Percentiles rank a stretch among this genome's conserved stretches.
These are phyloP conservation scores for Lasiodiplodia citricola DNA, from an alignment of 2,329 filamentous ascomycete genomes.

Conservation along the genomic window DNA sequence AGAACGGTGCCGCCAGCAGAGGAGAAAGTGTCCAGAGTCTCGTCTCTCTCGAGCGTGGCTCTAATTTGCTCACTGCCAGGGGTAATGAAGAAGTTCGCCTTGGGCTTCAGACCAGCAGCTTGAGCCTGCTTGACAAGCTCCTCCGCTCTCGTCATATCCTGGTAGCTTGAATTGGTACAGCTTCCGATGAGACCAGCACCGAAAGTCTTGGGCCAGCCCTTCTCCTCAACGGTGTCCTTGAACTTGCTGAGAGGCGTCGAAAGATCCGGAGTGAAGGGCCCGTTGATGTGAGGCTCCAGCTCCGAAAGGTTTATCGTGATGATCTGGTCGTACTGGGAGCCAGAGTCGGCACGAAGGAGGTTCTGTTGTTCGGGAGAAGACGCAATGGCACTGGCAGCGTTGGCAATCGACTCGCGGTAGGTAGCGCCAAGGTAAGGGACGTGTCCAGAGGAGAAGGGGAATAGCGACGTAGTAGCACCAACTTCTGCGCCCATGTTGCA, in stretches of 20 bases:
- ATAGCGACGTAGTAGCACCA: constrained; percentile 92
- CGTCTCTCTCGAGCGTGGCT: constrained; percentile 87
- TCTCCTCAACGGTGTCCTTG: constrained; percentile 79
- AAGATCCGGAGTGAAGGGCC: constrained; percentile 93
- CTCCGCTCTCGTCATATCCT: constrained; percentile 97
- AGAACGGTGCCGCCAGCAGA: constrained; percentile 86
- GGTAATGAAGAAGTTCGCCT: constrained; percentile 92
- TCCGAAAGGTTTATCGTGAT: constrained; percentile 89
- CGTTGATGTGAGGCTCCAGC: constrained; percentile 95
- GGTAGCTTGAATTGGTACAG: constrained; percentile 98
- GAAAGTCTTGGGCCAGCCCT: constrained; percentile 89
- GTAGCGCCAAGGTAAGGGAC: constrained; percentile 86
- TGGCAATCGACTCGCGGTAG: constrained; percentile 73
- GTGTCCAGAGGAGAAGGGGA: constrained; percentile 88
- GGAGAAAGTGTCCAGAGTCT: constrained; percentile 83
- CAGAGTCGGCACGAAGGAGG: constrained; percentile 76
- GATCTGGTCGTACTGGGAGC: constrained; percentile 86
- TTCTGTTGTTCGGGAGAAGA: constrained; percentile 63
- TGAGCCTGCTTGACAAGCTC: constrained; percentile 90
- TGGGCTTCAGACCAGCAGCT: constrained; percentile 86
- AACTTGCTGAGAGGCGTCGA: constrained; percentile 92
- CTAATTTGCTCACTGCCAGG: constrained; percentile 97
- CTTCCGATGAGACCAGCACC: constrained; percentile 95
- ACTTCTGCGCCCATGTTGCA: constrained; percentile 93
- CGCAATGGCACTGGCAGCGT: constrained; percentile 68